phyloP scores from a whole-genome alignment of 768 basidiomycete species.

The Lentinula sp. region DNA sequence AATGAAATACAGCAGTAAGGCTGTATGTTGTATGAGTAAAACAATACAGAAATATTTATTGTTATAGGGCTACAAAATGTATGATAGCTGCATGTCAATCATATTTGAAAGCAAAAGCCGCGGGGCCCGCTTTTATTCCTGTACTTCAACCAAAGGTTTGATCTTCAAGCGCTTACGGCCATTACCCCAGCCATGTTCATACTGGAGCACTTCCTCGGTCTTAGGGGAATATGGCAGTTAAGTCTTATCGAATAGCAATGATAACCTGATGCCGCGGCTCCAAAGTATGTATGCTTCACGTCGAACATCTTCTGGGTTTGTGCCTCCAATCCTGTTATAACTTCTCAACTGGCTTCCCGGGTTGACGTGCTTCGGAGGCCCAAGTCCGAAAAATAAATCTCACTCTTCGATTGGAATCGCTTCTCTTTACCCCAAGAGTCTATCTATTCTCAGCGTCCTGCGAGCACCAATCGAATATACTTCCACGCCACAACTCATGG shows the following conservation, averaged over 20 bases:
- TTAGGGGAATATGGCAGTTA: no score
- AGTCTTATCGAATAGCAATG: no score
- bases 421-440: neutral
- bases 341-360: neutral
- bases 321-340: neutral
- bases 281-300: neutral
- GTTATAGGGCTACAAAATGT: no score
- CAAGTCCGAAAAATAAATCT: neutral
- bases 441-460: neutral
- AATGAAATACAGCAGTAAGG: neutral
- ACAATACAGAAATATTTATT: neutral
- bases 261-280: no score
- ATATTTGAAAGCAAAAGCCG: no score
- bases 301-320: neutral
- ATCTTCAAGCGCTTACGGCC: no score
- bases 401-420: neutral
- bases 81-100: no score
- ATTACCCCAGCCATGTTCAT: no score
- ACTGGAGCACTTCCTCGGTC: no score
- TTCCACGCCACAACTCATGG: neutral
- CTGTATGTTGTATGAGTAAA: neutral
- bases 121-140: no score
- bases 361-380: neutral
- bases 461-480: neutral
- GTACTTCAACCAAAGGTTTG: no score